Percentiles rank a stretch among this genome's conserved stretches.
Evolutionary conservation across 2,329 filamentous ascomycete genomes (phyloP).

Genomic region (Blumeria graminis): DNA sequence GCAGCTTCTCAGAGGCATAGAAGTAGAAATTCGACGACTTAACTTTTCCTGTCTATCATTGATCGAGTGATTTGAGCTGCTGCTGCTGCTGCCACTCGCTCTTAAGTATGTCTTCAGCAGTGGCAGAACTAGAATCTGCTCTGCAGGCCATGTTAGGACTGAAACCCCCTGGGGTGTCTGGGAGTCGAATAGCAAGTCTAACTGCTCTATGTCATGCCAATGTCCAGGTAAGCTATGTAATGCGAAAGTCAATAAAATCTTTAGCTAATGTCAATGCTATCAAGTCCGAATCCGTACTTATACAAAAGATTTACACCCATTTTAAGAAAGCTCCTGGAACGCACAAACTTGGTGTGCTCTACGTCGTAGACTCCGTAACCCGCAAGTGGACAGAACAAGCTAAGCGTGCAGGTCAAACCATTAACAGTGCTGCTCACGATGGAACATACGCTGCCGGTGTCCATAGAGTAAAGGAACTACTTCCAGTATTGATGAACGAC

Average conservation of each 20-base stretch:
- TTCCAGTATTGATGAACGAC: conserved; percentile 87
- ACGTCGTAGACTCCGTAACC: conserved; percentile 99
- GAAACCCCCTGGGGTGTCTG: conserved; percentile 85
- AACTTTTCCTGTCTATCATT: conserved; percentile 3
- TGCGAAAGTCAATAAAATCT: conserved; percentile 2
- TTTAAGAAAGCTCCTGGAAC: conserved; percentile 87
- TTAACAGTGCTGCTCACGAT: conserved; percentile 59
- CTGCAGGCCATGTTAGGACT: conserved; percentile 78
- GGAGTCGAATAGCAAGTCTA: conserved; percentile 70
- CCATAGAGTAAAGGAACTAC: conserved; percentile 84
- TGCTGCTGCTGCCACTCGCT: conserved; percentile 2
- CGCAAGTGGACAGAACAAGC: conserved; percentile 96
- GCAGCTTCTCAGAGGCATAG: conserved; percentile 1
- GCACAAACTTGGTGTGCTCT: conserved; percentile 96
- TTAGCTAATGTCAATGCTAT: background rate
- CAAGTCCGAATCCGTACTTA: conserved; percentile 79
- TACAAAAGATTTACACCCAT: conserved; percentile 90
- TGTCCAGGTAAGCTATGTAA: conserved; percentile 46
- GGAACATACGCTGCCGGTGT: conserved; percentile 90
- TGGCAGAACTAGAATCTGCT: conserved; percentile 74
- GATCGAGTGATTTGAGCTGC: conserved; percentile 5
- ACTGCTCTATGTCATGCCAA: conserved; percentile 73
- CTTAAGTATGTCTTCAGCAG: conserved; percentile 45
- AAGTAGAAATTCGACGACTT: conserved; percentile 8
- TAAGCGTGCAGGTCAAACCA: conserved; percentile 59